Percentiles rank a stretch among this genome's conserved stretches.
Conservation (phyloP, 495 filamentous ascomycete genomes). For the Choiromyces venosus region DNA sequence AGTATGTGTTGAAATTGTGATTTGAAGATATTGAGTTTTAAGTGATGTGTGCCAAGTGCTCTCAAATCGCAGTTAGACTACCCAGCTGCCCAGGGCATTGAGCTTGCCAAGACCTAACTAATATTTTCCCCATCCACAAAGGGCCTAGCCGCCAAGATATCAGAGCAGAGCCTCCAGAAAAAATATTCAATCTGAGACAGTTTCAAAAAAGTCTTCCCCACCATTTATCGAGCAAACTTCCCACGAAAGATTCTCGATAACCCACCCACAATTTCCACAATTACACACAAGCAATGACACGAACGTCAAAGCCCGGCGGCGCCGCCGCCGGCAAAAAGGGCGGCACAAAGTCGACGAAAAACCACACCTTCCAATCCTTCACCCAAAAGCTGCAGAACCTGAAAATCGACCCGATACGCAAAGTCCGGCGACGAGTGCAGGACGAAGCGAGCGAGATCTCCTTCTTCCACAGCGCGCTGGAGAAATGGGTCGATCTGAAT, state of each 20-base stretch:
- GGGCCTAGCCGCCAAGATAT: constrained; percentile 28
- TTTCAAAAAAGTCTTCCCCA: neutral
- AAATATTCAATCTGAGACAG: constrained; percentile 9
- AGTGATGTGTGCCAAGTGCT: too few relatives aligned
- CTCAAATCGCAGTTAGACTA: too few relatives aligned
- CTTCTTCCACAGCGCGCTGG: constrained; percentile 72
- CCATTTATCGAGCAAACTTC: neutral
- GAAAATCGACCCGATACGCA: constrained; percentile 81
- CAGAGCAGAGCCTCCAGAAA: constrained; percentile 32
- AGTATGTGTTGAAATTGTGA: too few relatives aligned
- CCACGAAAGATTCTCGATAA: constrained; percentile 13
- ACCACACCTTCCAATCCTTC: constrained; percentile 81
- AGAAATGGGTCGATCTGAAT: constrained; percentile 87
- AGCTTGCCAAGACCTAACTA: neutral
- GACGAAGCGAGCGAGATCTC: constrained; percentile 66
- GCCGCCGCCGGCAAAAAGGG: constrained; percentile 49
- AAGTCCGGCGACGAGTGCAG: constrained; percentile 73
- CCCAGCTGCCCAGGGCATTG: neutral
- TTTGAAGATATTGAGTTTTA: too few relatives aligned
- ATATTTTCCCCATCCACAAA: neutral
- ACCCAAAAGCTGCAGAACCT: constrained; percentile 87
- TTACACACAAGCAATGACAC: neutral
- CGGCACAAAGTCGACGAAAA: constrained; percentile 67
- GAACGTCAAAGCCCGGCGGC: constrained; percentile 7
- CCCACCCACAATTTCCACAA: constrained; percentile 10